phyloP scores from a whole-genome alignment of 2,329 filamentous ascomycete genomes.

The Pezicula radicicola region DNA sequence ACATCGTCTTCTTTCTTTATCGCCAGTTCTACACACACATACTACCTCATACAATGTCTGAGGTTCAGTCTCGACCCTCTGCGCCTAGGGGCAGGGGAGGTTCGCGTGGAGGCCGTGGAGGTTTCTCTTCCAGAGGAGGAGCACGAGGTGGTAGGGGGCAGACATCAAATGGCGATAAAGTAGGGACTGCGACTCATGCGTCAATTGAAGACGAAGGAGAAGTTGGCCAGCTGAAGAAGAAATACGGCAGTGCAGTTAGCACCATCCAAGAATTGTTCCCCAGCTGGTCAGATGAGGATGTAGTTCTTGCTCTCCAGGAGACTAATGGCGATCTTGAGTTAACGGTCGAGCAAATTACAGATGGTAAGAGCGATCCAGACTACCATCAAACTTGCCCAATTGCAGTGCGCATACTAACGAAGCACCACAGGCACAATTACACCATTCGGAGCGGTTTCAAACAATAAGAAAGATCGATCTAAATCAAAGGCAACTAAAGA shows the following conservation, averaged over 20 bases:
- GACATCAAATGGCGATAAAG: slow-evolving; percentile 72
- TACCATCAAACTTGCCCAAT: not conserved
- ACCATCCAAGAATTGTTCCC: slow-evolving; percentile 91
- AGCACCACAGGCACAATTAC: slow-evolving; percentile 63
- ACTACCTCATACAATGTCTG: slow-evolving; percentile 71
- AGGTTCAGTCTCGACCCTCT: slow-evolving; percentile 81
- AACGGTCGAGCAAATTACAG: slow-evolving; percentile 75
- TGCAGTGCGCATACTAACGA: slow-evolving; percentile 5
- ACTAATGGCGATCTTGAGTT: slow-evolving; percentile 74
- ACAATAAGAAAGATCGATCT: slow-evolving; percentile 71
- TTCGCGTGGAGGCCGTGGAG: slow-evolving; percentile 79
- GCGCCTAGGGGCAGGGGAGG: slow-evolving; percentile 88
- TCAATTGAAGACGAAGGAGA: slow-evolving; percentile 81
- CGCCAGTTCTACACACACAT: slow-evolving; percentile 17
- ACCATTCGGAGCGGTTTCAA: slow-evolving; percentile 82
- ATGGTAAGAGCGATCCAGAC: slow-evolving; percentile 51
- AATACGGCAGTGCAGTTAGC: slow-evolving; percentile 74
- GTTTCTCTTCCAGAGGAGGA: slow-evolving; percentile 67
- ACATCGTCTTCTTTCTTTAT: slow-evolving; percentile 11
- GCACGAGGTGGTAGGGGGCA: slow-evolving; percentile 65
- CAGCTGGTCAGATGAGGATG: slow-evolving; percentile 92
- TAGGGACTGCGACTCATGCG: slow-evolving; percentile 53
- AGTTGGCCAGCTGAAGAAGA: slow-evolving; percentile 87
- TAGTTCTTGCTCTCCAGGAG: slow-evolving; percentile 90
- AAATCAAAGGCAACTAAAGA: slow-evolving; percentile 71